Evolutionary conservation across 164 flowering plant species (phyloP).

Genomic region (Vitis rupestris): DNA sequence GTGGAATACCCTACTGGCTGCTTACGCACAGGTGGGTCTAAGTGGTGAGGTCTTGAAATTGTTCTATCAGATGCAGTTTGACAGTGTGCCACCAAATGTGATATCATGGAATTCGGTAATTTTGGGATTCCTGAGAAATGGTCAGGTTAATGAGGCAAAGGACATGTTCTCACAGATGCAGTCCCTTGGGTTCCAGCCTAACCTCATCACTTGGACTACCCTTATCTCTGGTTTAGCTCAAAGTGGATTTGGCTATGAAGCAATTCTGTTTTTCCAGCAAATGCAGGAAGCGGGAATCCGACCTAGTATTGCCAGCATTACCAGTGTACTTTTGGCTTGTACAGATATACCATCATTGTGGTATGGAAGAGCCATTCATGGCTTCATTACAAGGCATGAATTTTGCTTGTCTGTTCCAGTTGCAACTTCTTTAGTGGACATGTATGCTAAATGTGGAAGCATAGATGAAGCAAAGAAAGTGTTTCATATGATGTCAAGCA

Average conservation of each 20-base stretch:
- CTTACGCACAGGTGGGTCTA: slow-evolving; percentile 53
- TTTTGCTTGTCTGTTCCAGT: slow-evolving; percentile 24
- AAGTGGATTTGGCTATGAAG: slow-evolving; percentile 44
- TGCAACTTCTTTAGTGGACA: slow-evolving; percentile 53
- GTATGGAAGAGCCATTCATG: slow-evolving; percentile 58
- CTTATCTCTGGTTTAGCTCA: slow-evolving; percentile 61
- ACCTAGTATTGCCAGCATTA: slow-evolving; percentile 42
- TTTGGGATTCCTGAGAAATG: slow-evolving; percentile 51
- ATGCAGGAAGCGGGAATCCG: slow-evolving; percentile 57
- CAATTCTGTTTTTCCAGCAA: slow-evolving; percentile 35
- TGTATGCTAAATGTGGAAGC: slow-evolving; percentile 77
- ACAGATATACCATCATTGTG: slow-evolving; percentile 29
- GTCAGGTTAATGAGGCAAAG: slow-evolving; percentile 46
- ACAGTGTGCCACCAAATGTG: slow-evolving; percentile 50
- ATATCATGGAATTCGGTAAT: slow-evolving; percentile 67
- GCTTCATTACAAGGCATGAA: slow-evolving; percentile 34
- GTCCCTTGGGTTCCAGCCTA: slow-evolving; percentile 43
- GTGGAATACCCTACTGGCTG: slow-evolving; percentile 63
- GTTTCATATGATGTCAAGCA: slow-evolving; percentile 32
- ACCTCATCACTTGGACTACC: slow-evolving; percentile 56
- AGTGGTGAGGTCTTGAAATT: slow-evolving; percentile 66
- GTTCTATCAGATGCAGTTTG: slow-evolving; percentile 71
- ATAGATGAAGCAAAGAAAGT: slow-evolving; percentile 38
- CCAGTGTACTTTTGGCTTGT: slow-evolving; percentile 50
- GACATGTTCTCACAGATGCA: slow-evolving; percentile 58